A percentile compares a stretch with the other conserved stretches of the same genome.
phyloP scores from a whole-genome alignment of 2,329 filamentous ascomycete species.

The Hypoxylon sp. region DNA sequence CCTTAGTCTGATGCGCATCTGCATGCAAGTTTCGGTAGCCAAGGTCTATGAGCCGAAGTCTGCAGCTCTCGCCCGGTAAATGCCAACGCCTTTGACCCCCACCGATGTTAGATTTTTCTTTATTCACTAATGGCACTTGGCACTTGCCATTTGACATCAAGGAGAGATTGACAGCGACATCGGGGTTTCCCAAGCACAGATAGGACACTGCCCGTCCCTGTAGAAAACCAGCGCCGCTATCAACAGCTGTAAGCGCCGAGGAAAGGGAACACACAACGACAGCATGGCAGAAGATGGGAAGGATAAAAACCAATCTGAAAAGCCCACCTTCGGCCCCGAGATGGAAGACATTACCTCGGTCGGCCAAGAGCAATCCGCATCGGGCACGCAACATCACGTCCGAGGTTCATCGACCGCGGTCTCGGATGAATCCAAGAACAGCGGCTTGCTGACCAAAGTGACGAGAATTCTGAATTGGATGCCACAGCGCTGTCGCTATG shows the following conservation, averaged over 20 bases:
- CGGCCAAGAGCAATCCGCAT: conserved; percentile 11
- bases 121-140: not conserved
- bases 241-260: not conserved
- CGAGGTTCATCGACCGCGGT: not conserved
- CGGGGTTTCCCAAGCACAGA: conserved; percentile 29
- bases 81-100: not conserved
- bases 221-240: not conserved
- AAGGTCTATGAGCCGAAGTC: not conserved
- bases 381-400: not conserved
- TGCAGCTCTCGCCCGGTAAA: conserved; percentile 21
- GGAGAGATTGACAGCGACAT: conserved; percentile 8
- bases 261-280: not conserved
- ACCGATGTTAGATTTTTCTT: not conserved
- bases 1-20: not conserved
- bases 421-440: not conserved
- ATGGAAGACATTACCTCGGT: conserved; percentile 16
- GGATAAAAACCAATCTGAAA: conserved; percentile 23
- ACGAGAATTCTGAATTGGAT: conserved; percentile 63
- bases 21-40: conserved; percentile 8
- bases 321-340: conserved; percentile 7
- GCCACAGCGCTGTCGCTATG: conserved; percentile 75
- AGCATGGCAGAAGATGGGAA: conserved; percentile 11
- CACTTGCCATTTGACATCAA: not conserved
- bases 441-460: conserved; percentile 28
- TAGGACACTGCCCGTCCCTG: not conserved